Evolutionary conservation across 2,329 filamentous ascomycete species (phyloP).

Genomic region (Microascus cirrosus): DNA sequence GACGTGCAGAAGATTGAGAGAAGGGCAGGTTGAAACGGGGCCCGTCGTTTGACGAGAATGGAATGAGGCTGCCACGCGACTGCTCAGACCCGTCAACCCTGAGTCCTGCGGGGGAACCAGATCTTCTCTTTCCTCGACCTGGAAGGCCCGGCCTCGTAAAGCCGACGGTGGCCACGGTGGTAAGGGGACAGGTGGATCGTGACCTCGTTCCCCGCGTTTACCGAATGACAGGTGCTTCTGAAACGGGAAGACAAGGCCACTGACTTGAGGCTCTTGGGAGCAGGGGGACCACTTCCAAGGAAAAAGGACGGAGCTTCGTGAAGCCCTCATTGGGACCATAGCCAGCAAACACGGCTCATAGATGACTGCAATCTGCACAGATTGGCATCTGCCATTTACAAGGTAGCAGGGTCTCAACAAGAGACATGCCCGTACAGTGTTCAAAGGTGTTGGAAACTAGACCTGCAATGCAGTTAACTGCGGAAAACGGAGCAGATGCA

Average conservation of each 20-base stretch:
- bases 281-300: not conserved
- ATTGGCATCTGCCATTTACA: not conserved
- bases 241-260: not conserved
- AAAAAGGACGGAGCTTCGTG: not conserved
- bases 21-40: not conserved
- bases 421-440: not conserved
- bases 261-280: not conserved
- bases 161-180: not conserved
- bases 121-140: not conserved
- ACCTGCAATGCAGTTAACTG: not conserved
- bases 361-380: not conserved
- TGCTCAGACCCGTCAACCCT: not conserved
- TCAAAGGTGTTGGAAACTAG: not conserved
- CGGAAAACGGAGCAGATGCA: not conserved
- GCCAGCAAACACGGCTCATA: not conserved
- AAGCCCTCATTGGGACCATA: not conserved
- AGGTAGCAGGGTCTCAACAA: not conserved
- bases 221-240: not conserved
- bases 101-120: not conserved
- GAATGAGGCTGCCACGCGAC: not conserved
- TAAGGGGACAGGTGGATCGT: not conserved
- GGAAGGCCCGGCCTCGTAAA: not conserved
- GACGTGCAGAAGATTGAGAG: not conserved
- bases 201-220: not conserved
- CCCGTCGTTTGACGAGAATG: not conserved